phyloP scores from a whole-genome alignment of 2,329 filamentous ascomycete genomes.

The Endothia cerciana region DNA sequence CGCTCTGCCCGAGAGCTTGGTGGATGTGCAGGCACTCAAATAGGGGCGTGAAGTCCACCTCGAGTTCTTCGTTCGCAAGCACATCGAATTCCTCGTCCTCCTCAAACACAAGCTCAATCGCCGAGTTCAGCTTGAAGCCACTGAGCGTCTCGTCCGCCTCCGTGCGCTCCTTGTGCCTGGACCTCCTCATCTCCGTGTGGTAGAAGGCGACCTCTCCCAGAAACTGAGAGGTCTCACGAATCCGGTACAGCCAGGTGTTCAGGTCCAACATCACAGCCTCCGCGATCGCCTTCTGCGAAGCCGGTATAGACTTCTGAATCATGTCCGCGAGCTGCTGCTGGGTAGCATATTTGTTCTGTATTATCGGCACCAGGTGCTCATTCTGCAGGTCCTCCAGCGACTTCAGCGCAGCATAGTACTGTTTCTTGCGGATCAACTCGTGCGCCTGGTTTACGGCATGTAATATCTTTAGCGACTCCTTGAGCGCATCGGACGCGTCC shows the following conservation, averaged over 20 bases:
- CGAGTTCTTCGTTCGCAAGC: constrained; percentile 90
- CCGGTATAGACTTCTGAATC: constrained; percentile 93
- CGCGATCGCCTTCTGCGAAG: constrained; percentile 89
- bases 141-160: constrained; percentile 75
- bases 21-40: constrained; percentile 97
- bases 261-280: constrained; percentile 97
- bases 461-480: constrained; percentile 89
- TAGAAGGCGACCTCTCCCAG: constrained; percentile 96
- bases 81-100: constrained; percentile 96
- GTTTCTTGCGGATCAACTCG: constrained; percentile 88
- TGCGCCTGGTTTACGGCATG: constrained; percentile 93
- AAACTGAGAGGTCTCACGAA: constrained; percentile 94
- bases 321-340: constrained; percentile 94
- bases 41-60: constrained; percentile 91
- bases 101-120: constrained; percentile 93
- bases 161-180: constrained; percentile 79
- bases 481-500: constrained; percentile 84
- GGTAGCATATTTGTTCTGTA: constrained; percentile 83
- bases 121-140: constrained; percentile 91
- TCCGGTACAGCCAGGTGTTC: constrained; percentile 94
- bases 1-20: constrained; percentile 87
- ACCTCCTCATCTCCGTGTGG: constrained; percentile 85
- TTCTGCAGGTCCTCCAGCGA: constrained; percentile 95
- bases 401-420: constrained; percentile 92
- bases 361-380: constrained; percentile 77